Evolutionary conservation across 306 rosid species (phyloP).

Genomic region (Psophocarpus tetragonolobus): DNA sequence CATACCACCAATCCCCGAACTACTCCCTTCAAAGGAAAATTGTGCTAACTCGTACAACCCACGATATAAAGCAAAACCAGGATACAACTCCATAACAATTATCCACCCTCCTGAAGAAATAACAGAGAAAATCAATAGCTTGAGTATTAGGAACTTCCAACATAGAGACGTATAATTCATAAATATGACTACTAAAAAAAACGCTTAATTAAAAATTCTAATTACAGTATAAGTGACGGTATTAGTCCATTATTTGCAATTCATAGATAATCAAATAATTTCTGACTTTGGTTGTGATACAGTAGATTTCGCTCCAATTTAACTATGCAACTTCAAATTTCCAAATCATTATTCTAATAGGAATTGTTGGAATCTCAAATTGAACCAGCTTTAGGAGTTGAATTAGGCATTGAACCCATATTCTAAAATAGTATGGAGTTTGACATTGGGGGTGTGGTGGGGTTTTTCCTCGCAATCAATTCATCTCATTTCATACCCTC

Average conservation of each 20-base stretch:
- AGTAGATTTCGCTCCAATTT: slow-evolving; percentile 11
- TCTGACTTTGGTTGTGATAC: not conserved
- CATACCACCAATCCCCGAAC: slow-evolving; percentile 61
- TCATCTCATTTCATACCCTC: too few relatives aligned
- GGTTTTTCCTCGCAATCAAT: too few relatives aligned
- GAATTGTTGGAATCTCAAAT: not conserved
- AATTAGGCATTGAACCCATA: too few relatives aligned
- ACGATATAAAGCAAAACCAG: slow-evolving; percentile 79
- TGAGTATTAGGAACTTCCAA: slow-evolving; percentile 20
- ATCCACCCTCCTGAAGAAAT: slow-evolving; percentile 57
- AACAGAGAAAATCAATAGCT: slow-evolving; percentile 25
- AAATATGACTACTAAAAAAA: slow-evolving; percentile 1
- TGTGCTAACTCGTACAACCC: slow-evolving; percentile 72
- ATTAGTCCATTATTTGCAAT: slow-evolving; percentile 2
- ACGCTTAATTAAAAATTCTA: not conserved
- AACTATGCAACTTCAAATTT: not conserved
- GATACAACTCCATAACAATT: slow-evolving; percentile 67
- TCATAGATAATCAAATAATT: slow-evolving; percentile 9
- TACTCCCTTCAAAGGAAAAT: slow-evolving; percentile 41
- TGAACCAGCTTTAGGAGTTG: too few relatives aligned
- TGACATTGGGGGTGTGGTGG: too few relatives aligned
- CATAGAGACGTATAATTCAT: not conserved
- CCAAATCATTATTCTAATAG: not conserved
- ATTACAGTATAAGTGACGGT: not conserved
- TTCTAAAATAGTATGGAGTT: too few relatives aligned